These are phyloP conservation scores for Xerocomellus chrysenteron DNA, from an alignment of 768 basidiomycete genomes.

Conservation along the genomic window DNA sequence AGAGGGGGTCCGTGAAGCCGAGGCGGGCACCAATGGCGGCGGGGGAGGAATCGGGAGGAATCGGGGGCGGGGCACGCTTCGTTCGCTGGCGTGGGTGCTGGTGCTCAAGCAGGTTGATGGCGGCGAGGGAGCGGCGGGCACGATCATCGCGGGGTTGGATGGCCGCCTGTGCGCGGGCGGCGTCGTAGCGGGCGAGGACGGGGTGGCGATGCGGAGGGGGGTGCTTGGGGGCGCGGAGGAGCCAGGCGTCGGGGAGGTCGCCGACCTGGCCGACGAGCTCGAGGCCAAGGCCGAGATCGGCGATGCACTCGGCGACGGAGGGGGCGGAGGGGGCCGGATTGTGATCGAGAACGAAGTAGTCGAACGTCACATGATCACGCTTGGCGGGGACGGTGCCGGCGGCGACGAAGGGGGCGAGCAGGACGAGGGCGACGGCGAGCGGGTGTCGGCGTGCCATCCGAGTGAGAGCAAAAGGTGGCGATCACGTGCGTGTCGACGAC, in stretches of 20 bases:
- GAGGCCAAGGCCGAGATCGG: constrained; percentile 68
- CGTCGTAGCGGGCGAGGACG: constrained; percentile 50
- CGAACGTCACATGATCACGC: constrained; percentile 58
- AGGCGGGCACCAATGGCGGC: constrained; percentile 56
- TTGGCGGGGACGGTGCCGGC: constrained; percentile 25
- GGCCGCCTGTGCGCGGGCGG: constrained; percentile 34
- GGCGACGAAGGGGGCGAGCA: constrained; percentile 5
- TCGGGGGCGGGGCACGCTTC: constrained; percentile 73
- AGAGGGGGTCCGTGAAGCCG: constrained; percentile 78
- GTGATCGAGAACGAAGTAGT: constrained; percentile 83
- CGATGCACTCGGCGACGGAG: constrained; percentile 59
- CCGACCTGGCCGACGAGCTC: constrained; percentile 89
- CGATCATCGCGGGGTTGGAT: constrained; percentile 33
- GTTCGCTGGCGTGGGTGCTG: constrained; percentile 66
- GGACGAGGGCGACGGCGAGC: constrained; percentile 5
- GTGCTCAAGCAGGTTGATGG: constrained; percentile 58
- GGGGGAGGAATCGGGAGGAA: constrained; percentile 38
- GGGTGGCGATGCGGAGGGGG: constrained; percentile 12
- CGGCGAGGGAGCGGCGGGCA: constrained; percentile 47
- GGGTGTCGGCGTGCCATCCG: constrained; percentile 14
- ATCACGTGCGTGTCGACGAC: constrained; percentile 10
- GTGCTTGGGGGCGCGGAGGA: constrained; percentile 60
- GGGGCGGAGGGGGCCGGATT: constrained; percentile 49
- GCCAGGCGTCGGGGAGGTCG: constrained; percentile 78
- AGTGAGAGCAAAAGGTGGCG: background rate